Evolutionary conservation across 495 filamentous ascomycete genomes (phyloP).

Genomic region (Daldinia caldariorum): DNA sequence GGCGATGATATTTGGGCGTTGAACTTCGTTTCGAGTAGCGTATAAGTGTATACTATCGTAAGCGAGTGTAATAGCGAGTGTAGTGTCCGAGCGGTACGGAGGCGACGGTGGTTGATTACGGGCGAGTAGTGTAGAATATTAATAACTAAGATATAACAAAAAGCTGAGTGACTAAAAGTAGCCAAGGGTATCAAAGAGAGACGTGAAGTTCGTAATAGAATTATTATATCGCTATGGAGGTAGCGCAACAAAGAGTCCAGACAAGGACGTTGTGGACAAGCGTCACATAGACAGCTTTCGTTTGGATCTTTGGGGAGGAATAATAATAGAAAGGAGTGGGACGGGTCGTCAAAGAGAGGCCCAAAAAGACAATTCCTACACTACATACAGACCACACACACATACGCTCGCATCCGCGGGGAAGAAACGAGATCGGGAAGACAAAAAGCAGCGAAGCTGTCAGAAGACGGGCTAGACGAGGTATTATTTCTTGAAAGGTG

Average conservation of each 20-base stretch:
- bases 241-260: constrained; percentile 25
- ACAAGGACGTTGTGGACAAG: constrained; percentile 31
- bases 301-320: constrained; percentile 26
- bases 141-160: constrained; percentile 38
- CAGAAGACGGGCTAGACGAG: constrained; percentile 33
- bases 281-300: constrained; percentile 40
- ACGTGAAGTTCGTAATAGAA: constrained; percentile 39
- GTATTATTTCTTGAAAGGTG: constrained; percentile 46
- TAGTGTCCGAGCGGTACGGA: constrained; percentile 40
- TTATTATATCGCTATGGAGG: constrained; percentile 31
- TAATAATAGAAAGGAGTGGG: constrained; percentile 40
- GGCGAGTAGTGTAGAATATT: constrained; percentile 46
- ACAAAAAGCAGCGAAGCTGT: constrained; percentile 37
- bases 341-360: constrained; percentile 41
- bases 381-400: constrained; percentile 47
- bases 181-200: constrained; percentile 46
- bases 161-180: constrained; percentile 25
- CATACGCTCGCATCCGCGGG: constrained; percentile 38
- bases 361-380: constrained; percentile 42
- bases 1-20: constrained; percentile 18
- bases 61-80: constrained; percentile 32
- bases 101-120: constrained; percentile 29
- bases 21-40: constrained; percentile 28
- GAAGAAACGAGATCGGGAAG: constrained; percentile 44
- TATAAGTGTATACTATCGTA: constrained; percentile 7